A percentile compares a stretch with the other conserved stretches of the same genome.
phyloP scores from a whole-genome alignment of 2,329 filamentous ascomycete species.

The Fusarium pilosicola region DNA sequence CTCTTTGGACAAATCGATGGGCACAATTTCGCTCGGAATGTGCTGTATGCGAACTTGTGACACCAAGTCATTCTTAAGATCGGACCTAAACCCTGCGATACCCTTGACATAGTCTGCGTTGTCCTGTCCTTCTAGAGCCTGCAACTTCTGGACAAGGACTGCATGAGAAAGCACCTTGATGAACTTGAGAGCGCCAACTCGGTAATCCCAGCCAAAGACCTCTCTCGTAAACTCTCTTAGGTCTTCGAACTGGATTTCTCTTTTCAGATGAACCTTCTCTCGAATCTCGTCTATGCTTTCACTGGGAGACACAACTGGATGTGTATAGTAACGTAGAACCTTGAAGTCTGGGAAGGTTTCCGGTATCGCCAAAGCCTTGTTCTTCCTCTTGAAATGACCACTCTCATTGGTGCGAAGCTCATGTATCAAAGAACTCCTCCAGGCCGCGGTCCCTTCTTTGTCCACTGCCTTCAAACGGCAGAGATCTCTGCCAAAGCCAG shows the following conservation, averaged over 20 bases:
- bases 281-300: slow-evolving; percentile 52
- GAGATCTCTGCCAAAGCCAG: slow-evolving; percentile 83
- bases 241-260: slow-evolving; percentile 52
- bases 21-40: slow-evolving; percentile 79
- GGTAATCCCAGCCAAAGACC: slow-evolving; percentile 86
- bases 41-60: slow-evolving; percentile 84
- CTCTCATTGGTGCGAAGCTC: slow-evolving; percentile 87
- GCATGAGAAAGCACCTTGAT: slow-evolving; percentile 82
- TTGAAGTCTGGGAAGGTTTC: slow-evolving; percentile 82
- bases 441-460: slow-evolving; percentile 67
- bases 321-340: slow-evolving; percentile 86
- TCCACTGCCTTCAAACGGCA: slow-evolving; percentile 73
- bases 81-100: slow-evolving; percentile 74
- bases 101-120: slow-evolving; percentile 67
- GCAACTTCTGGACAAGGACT: slow-evolving; percentile 71
- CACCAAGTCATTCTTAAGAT: slow-evolving; percentile 78
- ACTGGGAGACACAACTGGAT: slow-evolving; percentile 80
- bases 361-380: slow-evolving; percentile 79
- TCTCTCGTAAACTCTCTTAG: slow-evolving; percentile 80
- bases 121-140: slow-evolving; percentile 25
- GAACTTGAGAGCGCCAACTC: slow-evolving; percentile 84
- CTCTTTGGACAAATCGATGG: slow-evolving; percentile 79
- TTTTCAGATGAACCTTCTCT: slow-evolving; percentile 38
- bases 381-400: slow-evolving; percentile 80
- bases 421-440: slow-evolving; percentile 77